Evolutionary conservation across 116 monocot genomes (phyloP).

Genomic region (Phalaenopsis hybrid): DNA sequence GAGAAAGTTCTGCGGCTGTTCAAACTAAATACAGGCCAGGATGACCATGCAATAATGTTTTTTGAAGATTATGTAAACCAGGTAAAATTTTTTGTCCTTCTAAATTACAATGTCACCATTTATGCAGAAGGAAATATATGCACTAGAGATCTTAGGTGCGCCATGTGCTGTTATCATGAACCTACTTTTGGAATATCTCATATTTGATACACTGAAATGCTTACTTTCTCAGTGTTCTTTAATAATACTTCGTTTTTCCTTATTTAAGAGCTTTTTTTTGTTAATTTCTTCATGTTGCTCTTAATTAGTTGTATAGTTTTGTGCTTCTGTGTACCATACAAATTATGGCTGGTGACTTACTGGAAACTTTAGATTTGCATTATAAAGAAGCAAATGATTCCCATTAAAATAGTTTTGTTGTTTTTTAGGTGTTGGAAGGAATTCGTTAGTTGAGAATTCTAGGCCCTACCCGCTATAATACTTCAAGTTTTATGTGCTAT

Average conservation of each 20-base stretch:
- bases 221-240: neutral
- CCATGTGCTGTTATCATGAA: neutral
- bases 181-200: neutral
- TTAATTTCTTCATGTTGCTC: neutral
- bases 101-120: neutral
- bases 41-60: slow-evolving; percentile 97
- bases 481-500: neutral
- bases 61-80: slow-evolving; percentile 75
- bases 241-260: neutral
- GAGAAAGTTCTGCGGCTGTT: slow-evolving; percentile 70
- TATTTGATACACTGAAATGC: neutral
- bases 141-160: neutral
- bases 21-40: slow-evolving; percentile 86
- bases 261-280: neutral
- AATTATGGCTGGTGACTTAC: neutral
- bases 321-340: neutral
- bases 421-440: neutral
- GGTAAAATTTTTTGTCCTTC: slow-evolving; percentile 6
- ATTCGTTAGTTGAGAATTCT: neutral
- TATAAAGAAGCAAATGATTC: neutral
- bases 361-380: neutral
- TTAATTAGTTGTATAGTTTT: neutral
- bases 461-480: neutral
- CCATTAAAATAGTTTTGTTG: neutral
- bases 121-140: neutral